Conservation (phyloP, 352 stramenopile species). For the Thalassiosira livingstoniorum region DNA sequence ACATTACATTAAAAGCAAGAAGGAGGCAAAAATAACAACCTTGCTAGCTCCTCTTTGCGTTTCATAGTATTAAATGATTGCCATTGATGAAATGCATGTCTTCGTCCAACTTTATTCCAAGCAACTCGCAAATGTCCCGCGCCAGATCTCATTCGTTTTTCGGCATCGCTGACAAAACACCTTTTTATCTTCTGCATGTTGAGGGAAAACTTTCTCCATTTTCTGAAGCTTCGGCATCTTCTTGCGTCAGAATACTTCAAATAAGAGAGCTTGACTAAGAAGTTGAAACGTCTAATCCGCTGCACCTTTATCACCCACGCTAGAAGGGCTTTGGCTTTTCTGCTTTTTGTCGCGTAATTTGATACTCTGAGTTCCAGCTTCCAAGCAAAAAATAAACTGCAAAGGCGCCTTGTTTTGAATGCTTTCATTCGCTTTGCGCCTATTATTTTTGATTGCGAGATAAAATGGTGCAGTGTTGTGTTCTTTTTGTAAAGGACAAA, state of each 20-base stretch:
- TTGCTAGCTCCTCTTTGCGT: background rate
- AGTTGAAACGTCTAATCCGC: background rate
- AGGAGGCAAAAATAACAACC: slow-evolving; percentile 1
- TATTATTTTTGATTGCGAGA: slow-evolving; percentile 33
- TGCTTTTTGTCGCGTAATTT: background rate
- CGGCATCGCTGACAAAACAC: slow-evolving; percentile 11
- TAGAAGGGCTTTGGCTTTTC: slow-evolving; percentile 12
- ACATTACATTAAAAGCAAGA: background rate
- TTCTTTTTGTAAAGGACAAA: slow-evolving; percentile 10
- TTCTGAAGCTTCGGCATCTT: background rate
- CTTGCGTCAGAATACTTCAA: background rate
- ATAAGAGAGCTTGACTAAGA: slow-evolving; percentile 4
- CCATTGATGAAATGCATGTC: background rate
- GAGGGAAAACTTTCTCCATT: slow-evolving; percentile 11
- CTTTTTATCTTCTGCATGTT: background rate
- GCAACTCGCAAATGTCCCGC: slow-evolving; percentile 9
- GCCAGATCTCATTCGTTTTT: slow-evolving; percentile 12
- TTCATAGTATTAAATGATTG: background rate
- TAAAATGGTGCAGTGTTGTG: slow-evolving; percentile 9
- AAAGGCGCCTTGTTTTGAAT: slow-evolving; percentile 14
- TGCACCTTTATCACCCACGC: slow-evolving; percentile 26
- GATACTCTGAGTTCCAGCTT: slow-evolving; percentile 18
- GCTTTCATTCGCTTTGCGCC: slow-evolving; percentile 15
- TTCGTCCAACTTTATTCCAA: background rate
- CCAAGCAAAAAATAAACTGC: slow-evolving; percentile 26